Evolutionary conservation across 2,329 filamentous ascomycete genomes (phyloP).

Genomic region (Hypoxylon sp.): DNA sequence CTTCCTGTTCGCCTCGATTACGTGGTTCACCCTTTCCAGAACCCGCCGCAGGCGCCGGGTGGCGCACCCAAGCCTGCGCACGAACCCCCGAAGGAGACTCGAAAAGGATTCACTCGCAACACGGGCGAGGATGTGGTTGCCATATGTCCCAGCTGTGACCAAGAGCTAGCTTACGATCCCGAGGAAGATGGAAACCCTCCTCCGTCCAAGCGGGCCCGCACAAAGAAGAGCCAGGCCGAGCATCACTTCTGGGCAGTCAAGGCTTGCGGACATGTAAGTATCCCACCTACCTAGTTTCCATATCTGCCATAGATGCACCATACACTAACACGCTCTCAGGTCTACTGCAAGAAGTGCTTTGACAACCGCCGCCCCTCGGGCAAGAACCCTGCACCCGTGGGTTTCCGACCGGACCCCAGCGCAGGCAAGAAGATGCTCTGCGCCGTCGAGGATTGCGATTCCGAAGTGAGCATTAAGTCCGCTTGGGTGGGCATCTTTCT

Average conservation of each 20-base stretch:
- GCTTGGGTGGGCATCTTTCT: constrained; percentile 71
- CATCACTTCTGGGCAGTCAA: constrained; percentile 94
- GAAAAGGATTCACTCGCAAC: constrained; percentile 81
- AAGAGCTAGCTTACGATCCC: constrained; percentile 81
- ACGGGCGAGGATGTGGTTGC: constrained; percentile 76
- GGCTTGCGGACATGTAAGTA: constrained; percentile 85
- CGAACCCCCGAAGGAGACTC: constrained; percentile 69
- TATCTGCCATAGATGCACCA: background rate
- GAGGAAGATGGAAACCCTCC: constrained; percentile 48
- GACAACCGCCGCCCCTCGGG: constrained; percentile 60
- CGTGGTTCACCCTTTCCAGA: constrained; percentile 34
- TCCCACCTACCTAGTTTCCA: background rate
- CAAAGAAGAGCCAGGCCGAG: constrained; percentile 66
- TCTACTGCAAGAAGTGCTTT: constrained; percentile 70
- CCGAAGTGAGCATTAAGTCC: constrained; percentile 61
- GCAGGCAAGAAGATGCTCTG: constrained; percentile 56
- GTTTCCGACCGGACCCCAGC: constrained; percentile 49
- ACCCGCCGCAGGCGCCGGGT: constrained; percentile 6
- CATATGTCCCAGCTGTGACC: constrained; percentile 85
- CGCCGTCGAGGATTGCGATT: constrained; percentile 64
- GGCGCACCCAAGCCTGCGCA: constrained; percentile 59
- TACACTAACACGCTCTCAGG: constrained; percentile 53
- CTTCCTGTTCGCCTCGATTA: constrained; percentile 43
- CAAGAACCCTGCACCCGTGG: constrained; percentile 45
- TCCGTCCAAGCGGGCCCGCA: constrained; percentile 52